phyloP scores from a whole-genome alignment of 2,329 filamentous ascomycete genomes.

The Emmonsiellopsis sp. region DNA sequence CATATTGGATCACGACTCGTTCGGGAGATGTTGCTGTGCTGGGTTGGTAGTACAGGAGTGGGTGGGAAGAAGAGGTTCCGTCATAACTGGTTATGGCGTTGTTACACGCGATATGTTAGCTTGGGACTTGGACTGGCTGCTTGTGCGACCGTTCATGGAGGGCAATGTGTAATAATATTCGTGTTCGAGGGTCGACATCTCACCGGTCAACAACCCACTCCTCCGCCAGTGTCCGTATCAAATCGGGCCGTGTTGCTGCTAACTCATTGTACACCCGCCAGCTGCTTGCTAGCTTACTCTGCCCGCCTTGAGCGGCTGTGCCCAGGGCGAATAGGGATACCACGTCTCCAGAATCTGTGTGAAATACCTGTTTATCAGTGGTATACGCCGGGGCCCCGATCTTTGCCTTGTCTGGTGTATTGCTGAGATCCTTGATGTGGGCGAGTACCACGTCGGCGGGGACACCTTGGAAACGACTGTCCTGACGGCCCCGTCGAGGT shows the following conservation, averaged over 20 bases:
- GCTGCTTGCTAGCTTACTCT: constrained; percentile 45
- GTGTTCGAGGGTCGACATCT: neutral
- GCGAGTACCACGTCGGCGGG: constrained; percentile 43
- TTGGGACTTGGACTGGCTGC: neutral
- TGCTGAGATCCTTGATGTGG: constrained; percentile 54
- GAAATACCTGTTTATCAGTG: constrained; percentile 41
- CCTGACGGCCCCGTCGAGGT: constrained; percentile 32
- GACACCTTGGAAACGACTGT: constrained; percentile 22
- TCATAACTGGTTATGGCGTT: neutral
- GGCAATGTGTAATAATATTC: neutral
- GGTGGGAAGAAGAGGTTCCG: constrained; percentile 24
- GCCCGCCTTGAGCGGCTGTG: constrained; percentile 41
- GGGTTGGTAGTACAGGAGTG: constrained; percentile 38
- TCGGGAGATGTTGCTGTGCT: constrained; percentile 39
- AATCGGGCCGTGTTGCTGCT: constrained; percentile 42
- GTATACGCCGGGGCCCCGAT: constrained; percentile 39
- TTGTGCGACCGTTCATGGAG: neutral
- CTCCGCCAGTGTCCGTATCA: constrained; percentile 43
- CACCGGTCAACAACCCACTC: constrained; percentile 42
- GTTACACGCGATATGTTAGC: neutral
- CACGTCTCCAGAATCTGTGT: constrained; percentile 49
- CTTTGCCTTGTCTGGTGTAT: constrained; percentile 18
- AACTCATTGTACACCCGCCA: constrained; percentile 50
- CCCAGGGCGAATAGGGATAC: constrained; percentile 42
- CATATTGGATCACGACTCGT: constrained; percentile 52